Evolutionary conservation across 2,329 filamentous ascomycete genomes (phyloP), one percentile per base, ranked within the genome.

Genomic region (Monilinia fructigena): DNA sequence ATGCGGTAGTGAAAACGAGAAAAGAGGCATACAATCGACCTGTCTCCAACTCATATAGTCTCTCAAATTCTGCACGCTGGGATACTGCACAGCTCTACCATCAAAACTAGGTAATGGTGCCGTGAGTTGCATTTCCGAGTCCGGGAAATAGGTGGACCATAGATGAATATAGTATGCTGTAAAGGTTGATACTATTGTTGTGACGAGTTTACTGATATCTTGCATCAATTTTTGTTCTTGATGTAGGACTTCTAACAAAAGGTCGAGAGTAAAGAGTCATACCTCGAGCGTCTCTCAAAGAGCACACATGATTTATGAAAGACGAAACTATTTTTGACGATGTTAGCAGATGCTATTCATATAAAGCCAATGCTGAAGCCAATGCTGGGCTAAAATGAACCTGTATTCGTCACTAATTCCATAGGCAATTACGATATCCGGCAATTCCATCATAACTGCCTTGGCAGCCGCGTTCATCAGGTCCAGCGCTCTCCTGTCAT

Each of bases 1-100:
- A 40, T 3, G n/a, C 10, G 35, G 16, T 20, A 78, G n/a, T 50
- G 16, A 38, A 11, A 26, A 6, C 7, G 14, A 26, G 16, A 7
- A 26, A 60, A 11, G 20, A 47, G 4, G 2, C 88, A 77, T 77
- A 95, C 95, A 98, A 77, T 99, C 95, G 54, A 91, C 95, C 78
- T 99, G 95, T 72, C 95, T 86, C 95, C 95, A 99, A 76, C 91
- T 93, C 83, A 99, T 87, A 77, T 99, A 99, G 79, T 99, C 95
- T 35, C 93, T 84, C 71, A 99, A 79, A 76, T 97, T 96, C 73
- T 85, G 83, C 8, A 90, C 83, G 66, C 86, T 91, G 0, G 95
- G 95, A 78, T 98, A 99, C 76, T 89, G 88, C 4, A 99, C 93
- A 20, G 93, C 93, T 61, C 95, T 84, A 0, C 93, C 94, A 77